Evolutionary conservation across 2,329 filamentous ascomycete species (phyloP).

Genomic region (Bipolaris zeicola): DNA sequence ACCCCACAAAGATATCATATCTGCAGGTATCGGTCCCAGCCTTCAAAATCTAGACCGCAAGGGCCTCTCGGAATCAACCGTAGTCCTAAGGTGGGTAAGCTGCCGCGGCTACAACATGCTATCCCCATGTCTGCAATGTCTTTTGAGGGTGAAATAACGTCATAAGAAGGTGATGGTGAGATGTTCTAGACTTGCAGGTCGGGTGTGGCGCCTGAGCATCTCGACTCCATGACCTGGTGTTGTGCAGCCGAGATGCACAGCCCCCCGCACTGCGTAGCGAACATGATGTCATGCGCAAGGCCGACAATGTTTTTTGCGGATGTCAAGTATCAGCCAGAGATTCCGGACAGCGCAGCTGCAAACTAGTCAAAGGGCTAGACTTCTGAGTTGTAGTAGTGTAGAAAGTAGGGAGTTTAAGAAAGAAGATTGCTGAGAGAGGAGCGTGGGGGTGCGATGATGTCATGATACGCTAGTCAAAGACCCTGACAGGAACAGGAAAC

Average conservation of each 20-base stretch:
- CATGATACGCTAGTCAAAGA: neutral
- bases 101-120: neutral
- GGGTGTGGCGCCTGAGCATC: neutral
- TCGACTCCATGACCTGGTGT: conserved; percentile 6
- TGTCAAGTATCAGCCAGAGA: neutral
- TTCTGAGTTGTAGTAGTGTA: neutral
- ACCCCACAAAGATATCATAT: conserved; percentile 5
- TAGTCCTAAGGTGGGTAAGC: neutral
- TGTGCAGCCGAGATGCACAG: conserved; percentile 10
- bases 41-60: conserved; percentile 7
- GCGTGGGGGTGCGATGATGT: conserved; percentile 1
- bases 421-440: neutral
- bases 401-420: neutral
- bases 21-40: neutral
- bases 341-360: neutral
- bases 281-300: conserved; percentile 19
- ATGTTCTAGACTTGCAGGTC: conserved; percentile 1
- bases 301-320: neutral
- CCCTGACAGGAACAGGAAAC: neutral
- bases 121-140: neutral
- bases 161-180: neutral
- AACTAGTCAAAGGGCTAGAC: conserved; percentile 11
- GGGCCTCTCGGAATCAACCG: neutral
- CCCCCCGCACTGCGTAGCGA: conserved; percentile 5
- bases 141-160: neutral